Conservation (phyloP, 1,284 basidiomycete genomes). For the Apiotrichum porosum region DNA sequence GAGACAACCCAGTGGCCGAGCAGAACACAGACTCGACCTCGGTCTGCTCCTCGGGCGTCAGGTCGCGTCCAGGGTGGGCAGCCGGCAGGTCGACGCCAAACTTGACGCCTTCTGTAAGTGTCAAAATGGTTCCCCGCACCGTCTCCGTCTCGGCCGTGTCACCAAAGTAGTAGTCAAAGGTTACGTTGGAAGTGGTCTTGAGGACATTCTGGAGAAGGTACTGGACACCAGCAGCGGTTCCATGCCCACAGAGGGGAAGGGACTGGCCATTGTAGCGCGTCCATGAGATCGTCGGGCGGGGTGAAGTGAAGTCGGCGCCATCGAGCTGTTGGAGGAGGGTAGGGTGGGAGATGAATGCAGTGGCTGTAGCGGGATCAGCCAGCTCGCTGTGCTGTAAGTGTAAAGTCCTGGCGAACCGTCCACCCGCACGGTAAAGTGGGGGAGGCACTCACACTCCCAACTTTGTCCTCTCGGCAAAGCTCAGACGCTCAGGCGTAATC, state of each 20-base stretch:
- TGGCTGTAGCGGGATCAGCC: neutral
- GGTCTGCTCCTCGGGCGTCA: neutral
- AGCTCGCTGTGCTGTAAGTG: neutral
- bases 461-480: neutral
- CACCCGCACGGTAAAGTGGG: neutral
- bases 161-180: neutral
- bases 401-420: neutral
- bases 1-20: neutral
- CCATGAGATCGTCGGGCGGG: neutral
- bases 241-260: constrained; percentile 1
- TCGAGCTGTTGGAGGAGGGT: no score
- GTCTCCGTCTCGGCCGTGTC: neutral
- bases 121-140: neutral
- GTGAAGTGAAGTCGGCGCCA: no score
- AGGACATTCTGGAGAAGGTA: neutral
- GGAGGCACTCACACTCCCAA: neutral
- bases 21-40: neutral
- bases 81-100: neutral
- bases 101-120: neutral
- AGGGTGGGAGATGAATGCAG: neutral
- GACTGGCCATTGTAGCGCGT: neutral
- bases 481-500: neutral
- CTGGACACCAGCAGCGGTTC: neutral
- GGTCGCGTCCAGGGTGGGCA: neutral
- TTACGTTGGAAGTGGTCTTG: neutral